These are phyloP conservation scores for Lipomyces oligophaga DNA, from an alignment of 805 yeast species.

Conservation along the genomic window DNA sequence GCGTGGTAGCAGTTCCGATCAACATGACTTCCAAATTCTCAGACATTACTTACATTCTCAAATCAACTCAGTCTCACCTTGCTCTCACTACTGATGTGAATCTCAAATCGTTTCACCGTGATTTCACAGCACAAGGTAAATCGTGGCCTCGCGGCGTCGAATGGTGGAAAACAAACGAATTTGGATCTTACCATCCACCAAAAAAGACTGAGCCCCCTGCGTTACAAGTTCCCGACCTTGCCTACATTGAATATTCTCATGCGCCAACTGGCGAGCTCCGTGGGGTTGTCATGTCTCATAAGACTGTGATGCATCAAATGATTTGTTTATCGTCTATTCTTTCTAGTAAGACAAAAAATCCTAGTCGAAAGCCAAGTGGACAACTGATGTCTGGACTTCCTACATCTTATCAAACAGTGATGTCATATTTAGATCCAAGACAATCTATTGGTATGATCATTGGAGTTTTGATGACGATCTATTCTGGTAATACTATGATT, in stretches of 20 bases:
- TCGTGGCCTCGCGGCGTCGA: slow-evolving; percentile 71
- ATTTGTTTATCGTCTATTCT: slow-evolving; percentile 64
- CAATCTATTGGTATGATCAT: slow-evolving; percentile 82
- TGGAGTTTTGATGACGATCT: slow-evolving; percentile 76
- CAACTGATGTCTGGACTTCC: slow-evolving; percentile 3
- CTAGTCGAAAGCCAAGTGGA: not conserved
- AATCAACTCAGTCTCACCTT: slow-evolving; percentile 68
- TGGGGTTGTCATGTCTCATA: slow-evolving; percentile 90
- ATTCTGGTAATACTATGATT: slow-evolving; percentile 74
- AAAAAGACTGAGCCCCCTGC: slow-evolving; percentile 60
- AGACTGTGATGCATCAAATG: slow-evolving; percentile 87
- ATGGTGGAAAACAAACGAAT: slow-evolving; percentile 80
- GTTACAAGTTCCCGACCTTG: slow-evolving; percentile 72
- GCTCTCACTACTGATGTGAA: slow-evolving; percentile 79
- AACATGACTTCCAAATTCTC: slow-evolving; percentile 58
- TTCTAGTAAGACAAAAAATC: slow-evolving; percentile 38
- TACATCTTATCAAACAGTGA: slow-evolving; percentile 42
- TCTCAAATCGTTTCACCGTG: slow-evolving; percentile 67
- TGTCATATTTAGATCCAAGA: slow-evolving; percentile 64
- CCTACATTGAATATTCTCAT: slow-evolving; percentile 88
- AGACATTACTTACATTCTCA: slow-evolving; percentile 70
- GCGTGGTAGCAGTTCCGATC: slow-evolving; percentile 91
- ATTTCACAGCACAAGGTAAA: slow-evolving; percentile 45
- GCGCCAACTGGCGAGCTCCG: slow-evolving; percentile 87
- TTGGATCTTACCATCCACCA: slow-evolving; percentile 64